phyloP scores from a whole-genome alignment of 2,329 filamentous ascomycete species.

The Fusarium sp. region DNA sequence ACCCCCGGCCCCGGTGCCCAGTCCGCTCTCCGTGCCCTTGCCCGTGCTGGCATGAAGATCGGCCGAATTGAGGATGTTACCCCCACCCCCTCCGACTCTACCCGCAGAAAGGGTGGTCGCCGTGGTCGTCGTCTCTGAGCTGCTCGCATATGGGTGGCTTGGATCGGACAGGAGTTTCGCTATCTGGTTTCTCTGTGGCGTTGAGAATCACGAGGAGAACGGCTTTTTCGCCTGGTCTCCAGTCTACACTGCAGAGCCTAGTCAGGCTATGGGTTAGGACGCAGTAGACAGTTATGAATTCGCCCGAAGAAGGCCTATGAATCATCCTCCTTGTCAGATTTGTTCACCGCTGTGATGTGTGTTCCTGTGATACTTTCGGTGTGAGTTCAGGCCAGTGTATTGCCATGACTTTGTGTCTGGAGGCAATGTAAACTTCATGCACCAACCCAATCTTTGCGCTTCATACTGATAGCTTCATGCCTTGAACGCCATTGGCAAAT shows the following conservation, averaged over 20 bases:
- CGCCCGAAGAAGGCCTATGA: conserved; percentile 56
- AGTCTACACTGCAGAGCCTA: conserved; percentile 61
- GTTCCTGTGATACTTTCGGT: conserved; percentile 17
- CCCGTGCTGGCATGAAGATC: conserved; percentile 99
- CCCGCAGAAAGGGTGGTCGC: conserved; percentile 99
- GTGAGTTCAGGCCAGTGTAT: not conserved
- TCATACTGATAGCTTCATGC: too few species aligned
- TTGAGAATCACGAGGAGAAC: conserved; percentile 79
- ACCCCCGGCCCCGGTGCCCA: conserved; percentile 99
- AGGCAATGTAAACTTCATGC: not conserved
- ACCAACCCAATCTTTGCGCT: too few species aligned
- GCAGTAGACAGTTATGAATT: conserved; percentile 56
- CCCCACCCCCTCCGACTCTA: conserved; percentile 98
- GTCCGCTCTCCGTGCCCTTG: conserved; percentile 97
- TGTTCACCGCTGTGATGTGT: conserved; percentile 32
- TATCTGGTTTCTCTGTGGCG: conserved; percentile 67
- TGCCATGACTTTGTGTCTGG: not conserved
- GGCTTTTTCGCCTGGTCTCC: conserved; percentile 72
- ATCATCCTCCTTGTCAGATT: conserved; percentile 49
- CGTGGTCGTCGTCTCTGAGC: conserved; percentile 99
- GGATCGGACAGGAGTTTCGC: conserved; percentile 51
- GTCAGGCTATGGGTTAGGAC: conserved; percentile 44
- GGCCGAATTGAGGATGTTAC: conserved; percentile 99
- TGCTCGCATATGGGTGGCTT: conserved; percentile 41
- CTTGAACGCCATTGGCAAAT: too few species aligned